A percentile compares a stretch with the other conserved stretches of the same genome.
Conservation (phyloP, 768 basidiomycete species). For the Mycena belliarum region DNA sequence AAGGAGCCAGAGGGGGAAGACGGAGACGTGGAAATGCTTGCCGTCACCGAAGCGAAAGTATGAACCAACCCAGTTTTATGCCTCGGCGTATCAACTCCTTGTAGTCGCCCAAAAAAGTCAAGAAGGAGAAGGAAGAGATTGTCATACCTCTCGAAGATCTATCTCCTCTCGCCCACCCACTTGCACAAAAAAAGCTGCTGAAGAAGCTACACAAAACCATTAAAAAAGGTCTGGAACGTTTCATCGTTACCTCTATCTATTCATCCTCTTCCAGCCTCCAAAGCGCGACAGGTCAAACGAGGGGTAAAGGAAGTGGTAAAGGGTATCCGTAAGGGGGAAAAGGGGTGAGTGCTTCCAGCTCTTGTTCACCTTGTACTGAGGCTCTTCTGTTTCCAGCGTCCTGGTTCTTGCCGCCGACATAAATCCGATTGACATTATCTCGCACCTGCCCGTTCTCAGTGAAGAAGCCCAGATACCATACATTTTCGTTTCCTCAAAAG, state of each 20-base stretch:
- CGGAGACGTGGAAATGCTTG: constrained; percentile 56
- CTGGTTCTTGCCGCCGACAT: constrained; percentile 95
- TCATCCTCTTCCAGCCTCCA: constrained; percentile 65
- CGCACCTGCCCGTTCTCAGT: constrained; percentile 90
- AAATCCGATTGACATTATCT: constrained; percentile 97
- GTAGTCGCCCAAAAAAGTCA: constrained; percentile 58
- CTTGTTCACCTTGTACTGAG: background rate
- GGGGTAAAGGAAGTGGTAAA: constrained; percentile 99
- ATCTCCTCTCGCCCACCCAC: constrained; percentile 90
- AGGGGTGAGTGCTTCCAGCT: constrained; percentile 62
- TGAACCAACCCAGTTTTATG: constrained; percentile 13
- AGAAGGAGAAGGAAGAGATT: constrained; percentile 66
- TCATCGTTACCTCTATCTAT: background rate
- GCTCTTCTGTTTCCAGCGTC: constrained; percentile 47
- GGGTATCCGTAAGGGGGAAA: constrained; percentile 95
- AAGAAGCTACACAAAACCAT: constrained; percentile 96
- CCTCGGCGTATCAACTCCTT: constrained; percentile 18
- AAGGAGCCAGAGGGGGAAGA: constrained; percentile 42
- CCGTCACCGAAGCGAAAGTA: constrained; percentile 35
- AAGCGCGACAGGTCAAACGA: constrained; percentile 91
- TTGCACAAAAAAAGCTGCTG: constrained; percentile 89
- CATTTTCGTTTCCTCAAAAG: constrained; percentile 87
- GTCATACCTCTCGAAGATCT: constrained; percentile 76
- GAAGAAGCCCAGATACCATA: constrained; percentile 94
- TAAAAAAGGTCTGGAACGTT: constrained; percentile 68